A percentile compares a stretch with the other conserved stretches of the same genome.
phyloP scores from a whole-genome alignment of 2,329 filamentous ascomycete genomes.

The Raffaelea arxii region DNA sequence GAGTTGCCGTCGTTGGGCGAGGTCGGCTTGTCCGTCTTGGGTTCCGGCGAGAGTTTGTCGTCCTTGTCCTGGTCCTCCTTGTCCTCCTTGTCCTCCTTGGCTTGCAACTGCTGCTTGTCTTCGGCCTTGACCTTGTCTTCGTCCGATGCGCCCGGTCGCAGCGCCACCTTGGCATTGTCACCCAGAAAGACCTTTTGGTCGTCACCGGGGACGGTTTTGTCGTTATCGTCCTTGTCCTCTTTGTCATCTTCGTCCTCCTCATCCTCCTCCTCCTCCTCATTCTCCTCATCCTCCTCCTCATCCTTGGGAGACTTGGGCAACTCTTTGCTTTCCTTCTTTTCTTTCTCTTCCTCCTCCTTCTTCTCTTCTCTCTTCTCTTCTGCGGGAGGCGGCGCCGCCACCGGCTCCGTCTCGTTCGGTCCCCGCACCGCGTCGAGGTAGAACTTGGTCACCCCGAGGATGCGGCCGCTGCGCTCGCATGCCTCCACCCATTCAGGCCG shows the following conservation, averaged over 20 bases:
- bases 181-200: constrained; percentile 49
- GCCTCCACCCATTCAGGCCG: constrained; percentile 95
- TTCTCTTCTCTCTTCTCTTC: constrained; percentile 21
- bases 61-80: constrained; percentile 18
- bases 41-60: constrained; percentile 22
- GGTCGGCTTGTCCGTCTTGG: constrained; percentile 18
- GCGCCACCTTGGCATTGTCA: constrained; percentile 43
- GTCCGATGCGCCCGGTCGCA: no score
- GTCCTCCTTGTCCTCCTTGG: constrained; percentile 5
- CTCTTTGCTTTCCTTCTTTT: no score
- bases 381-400: constrained; percentile 1
- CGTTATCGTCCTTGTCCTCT: constrained; percentile 19
- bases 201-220: constrained; percentile 24
- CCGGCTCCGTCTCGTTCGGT: constrained; percentile 15
- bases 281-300: constrained; percentile 17
- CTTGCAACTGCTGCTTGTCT: constrained; percentile 15
- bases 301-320: no score
- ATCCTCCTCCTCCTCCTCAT: constrained; percentile 16
- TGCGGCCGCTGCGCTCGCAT: constrained; percentile 87
- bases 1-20: constrained; percentile 32
- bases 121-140: no score
- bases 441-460: constrained; percentile 90
- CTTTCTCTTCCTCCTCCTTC: constrained; percentile 13
- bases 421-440: constrained; percentile 71
- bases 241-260: constrained; percentile 18